Base-by-base conservation (phyloP, 176 grass and related monocot species). In the Panicum miliaceum region DNA sequence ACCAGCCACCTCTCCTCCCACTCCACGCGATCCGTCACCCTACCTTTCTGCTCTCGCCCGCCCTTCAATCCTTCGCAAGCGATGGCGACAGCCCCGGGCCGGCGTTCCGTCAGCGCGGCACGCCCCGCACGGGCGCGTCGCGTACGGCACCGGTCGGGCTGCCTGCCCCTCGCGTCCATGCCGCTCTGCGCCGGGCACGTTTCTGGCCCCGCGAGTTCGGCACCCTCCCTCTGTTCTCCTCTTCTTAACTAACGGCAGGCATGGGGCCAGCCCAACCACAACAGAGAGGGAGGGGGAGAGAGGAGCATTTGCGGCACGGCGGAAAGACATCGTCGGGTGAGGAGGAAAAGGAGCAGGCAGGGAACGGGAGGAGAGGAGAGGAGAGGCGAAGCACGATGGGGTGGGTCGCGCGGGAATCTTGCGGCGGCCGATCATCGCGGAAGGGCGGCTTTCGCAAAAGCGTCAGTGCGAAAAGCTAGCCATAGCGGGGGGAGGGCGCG, bases 391-490 rank as follows among this genome's bases (percentile, higher is more conserved):
- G 78, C 85, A 60, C 32, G 72, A 23, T n/a, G 50, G 15, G 50
- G 50, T 52, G 14, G 50, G 2, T 37, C 38, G 20, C 57, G 42
- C 27, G 79, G 38, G 84, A 79, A 86, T 86, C 80, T 73, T 2
- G 48, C 4, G 68, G 80, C 48, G 68, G 11, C 46, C 7, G 78
- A 79, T 67, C 85, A 82, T 78, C 66, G 29, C 73, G 25, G 25
- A 79, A 71, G 78, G 84, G 7, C 18, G 67, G 79, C 89, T 90
- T 90, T 90, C 5, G 80, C 84, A 20, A 83, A 87, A 75, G 84
- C 84, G 75, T 18, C 0, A 10, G 20, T 1, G 12, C 7, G 12
- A 38, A 68, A 79, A 68, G 67, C 38, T n/a, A n/a, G n/a, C 29
- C 29, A 2, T 32, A 32, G 29, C 29, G 29, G 29, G 29, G 29